Percentiles rank a stretch among this genome's conserved stretches.
These are phyloP conservation scores for Cenchrus fungigraminus DNA, from an alignment of 176 grass and related monocot species.

Conservation along the genomic window DNA sequence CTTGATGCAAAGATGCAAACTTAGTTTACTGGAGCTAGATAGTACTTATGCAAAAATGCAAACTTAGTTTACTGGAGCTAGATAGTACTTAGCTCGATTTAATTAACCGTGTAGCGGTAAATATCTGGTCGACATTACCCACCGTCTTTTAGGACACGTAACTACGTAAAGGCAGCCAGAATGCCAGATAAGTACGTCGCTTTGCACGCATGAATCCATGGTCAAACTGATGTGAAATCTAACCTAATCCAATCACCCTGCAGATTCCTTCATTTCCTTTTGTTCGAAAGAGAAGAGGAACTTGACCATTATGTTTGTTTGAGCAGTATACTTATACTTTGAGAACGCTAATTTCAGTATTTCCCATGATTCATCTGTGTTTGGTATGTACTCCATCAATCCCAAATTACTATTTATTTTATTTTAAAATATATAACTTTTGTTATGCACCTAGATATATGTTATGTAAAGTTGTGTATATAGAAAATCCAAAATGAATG, in stretches of 20 bases:
- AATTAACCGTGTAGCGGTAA: not conserved
- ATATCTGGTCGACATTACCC: not conserved
- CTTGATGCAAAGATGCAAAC: too few relatives aligned
- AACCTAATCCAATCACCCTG: not conserved
- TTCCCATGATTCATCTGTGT: not conserved
- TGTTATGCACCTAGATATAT: too few relatives aligned
- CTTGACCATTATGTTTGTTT: not conserved
- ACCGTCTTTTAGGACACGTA: not conserved
- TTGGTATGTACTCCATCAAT: not conserved
- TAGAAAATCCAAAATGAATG: too few relatives aligned
- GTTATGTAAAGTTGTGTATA: too few relatives aligned
- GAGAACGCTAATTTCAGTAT: not conserved
- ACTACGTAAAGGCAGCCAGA: not conserved
- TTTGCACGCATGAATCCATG: not conserved
- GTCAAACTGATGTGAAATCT: slow-evolving; percentile 40
- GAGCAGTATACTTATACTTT: not conserved
- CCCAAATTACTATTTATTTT: too few relatives aligned
- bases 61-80: too few relatives aligned
- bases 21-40: too few relatives aligned
- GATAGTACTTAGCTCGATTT: not conserved
- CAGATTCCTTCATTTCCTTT: not conserved
- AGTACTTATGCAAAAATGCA: not conserved
- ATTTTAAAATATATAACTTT: too few relatives aligned
- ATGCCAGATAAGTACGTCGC: not conserved
- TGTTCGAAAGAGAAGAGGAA: not conserved